phyloP scores from a whole-genome alignment of 2,329 filamentous ascomycete genomes.

The Ceratocystis eucalypticola region DNA sequence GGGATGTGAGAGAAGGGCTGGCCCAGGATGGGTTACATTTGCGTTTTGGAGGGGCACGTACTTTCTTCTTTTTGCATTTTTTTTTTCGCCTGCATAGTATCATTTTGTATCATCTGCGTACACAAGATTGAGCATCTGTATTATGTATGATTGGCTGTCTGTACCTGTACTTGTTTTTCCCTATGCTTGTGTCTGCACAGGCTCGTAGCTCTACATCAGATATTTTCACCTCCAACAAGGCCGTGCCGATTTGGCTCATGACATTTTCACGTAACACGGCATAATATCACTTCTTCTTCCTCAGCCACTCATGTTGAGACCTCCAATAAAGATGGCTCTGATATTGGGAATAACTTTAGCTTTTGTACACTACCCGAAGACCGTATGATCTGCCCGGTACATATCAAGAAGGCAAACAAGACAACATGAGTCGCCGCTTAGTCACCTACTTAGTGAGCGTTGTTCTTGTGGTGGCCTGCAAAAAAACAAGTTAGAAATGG shows the following conservation, averaged over 20 bases:
- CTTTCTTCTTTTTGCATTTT: not conserved
- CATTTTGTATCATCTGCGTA: not conserved
- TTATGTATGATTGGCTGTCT: too few species aligned
- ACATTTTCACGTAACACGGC: too few species aligned
- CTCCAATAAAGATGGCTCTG: not conserved
- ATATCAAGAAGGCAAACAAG: slow-evolving; percentile 2
- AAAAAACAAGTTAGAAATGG: slow-evolving; percentile 22
- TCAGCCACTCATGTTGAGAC: not conserved
- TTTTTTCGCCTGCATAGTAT: not conserved
- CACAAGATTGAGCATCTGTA: too few species aligned
- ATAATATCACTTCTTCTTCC: not conserved
- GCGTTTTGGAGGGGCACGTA: too few species aligned
- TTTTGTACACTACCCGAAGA: slow-evolving; percentile 20
- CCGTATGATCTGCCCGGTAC: slow-evolving; percentile 12
- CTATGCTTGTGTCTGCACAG: too few species aligned
- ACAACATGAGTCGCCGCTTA: too few species aligned
- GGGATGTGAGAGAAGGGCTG: too few species aligned
- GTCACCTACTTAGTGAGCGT: slow-evolving; percentile 62
- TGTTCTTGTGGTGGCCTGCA: slow-evolving; percentile 99
- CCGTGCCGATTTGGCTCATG: too few species aligned
- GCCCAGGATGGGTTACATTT: too few species aligned
- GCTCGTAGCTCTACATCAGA: too few species aligned
- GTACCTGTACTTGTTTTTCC: too few species aligned
- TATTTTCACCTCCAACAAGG: too few species aligned
- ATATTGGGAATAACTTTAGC: slow-evolving; percentile 16